Percentiles rank a stretch among this genome's conserved stretches.
These are phyloP conservation scores for Aureobasidium sp. DNA, from an alignment of 2,329 filamentous ascomycete genomes.

Conservation along the genomic window DNA sequence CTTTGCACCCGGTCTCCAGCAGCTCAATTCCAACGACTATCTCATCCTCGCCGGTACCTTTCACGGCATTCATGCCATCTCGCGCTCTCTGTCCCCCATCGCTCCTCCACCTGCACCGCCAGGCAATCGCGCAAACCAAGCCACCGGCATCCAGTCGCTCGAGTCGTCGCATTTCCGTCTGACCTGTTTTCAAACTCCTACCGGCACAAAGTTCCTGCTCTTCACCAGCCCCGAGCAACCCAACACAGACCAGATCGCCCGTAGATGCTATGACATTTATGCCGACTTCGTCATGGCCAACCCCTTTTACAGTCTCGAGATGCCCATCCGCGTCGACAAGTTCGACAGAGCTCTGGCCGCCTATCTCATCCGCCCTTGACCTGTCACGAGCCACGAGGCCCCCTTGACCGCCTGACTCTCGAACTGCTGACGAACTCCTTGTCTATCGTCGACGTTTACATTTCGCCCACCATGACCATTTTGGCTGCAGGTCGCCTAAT, in stretches of 20 bases:
- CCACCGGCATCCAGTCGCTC: conserved; percentile 81
- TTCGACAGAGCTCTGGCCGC: conserved; percentile 64
- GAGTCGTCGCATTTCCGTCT: conserved; percentile 92
- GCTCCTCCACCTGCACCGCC: conserved; percentile 28
- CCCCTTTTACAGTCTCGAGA: conserved; percentile 95
- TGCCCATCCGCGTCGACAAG: conserved; percentile 91
- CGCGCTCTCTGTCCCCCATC: conserved; percentile 43
- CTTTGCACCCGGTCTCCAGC: conserved; percentile 80
- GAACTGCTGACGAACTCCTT: not conserved
- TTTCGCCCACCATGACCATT: not conserved
- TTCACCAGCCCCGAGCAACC: conserved; percentile 87
- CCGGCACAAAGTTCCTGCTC: conserved; percentile 89
- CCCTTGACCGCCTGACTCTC: not conserved
- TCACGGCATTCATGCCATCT: conserved; percentile 69
- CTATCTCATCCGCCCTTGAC: conserved; percentile 29
- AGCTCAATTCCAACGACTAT: conserved; percentile 91
- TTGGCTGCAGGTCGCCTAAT: not conserved
- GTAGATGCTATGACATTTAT: conserved; percentile 88
- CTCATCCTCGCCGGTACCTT: conserved; percentile 95
- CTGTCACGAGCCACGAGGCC: not conserved
- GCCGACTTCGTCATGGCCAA: conserved; percentile 99
- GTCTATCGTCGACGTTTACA: not conserved
- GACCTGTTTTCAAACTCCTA: conserved; percentile 92
- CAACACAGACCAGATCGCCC: conserved; percentile 77
- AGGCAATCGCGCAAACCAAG: conserved; percentile 32